phyloP scores from a whole-genome alignment of 306 rosid genomes.

The Citrullus amarus region DNA sequence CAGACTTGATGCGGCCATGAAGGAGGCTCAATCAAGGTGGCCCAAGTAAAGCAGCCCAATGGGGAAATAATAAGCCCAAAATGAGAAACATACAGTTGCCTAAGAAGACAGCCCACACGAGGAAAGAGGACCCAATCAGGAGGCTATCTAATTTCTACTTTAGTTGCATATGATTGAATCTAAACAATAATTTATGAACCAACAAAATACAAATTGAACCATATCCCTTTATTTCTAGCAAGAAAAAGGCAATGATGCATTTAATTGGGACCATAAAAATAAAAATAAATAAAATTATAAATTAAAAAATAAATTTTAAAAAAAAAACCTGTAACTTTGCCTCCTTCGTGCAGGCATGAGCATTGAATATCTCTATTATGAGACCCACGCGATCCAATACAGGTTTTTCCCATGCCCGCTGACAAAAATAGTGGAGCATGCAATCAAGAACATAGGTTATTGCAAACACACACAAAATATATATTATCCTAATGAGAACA shows the following conservation, averaged over 20 bases:
- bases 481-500: background rate
- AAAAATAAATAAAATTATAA: too few relatives aligned
- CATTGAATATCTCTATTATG: constrained; percentile 92
- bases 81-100: too few relatives aligned
- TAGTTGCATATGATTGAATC: background rate
- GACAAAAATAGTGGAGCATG: constrained; percentile 7
- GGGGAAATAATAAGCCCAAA: too few relatives aligned
- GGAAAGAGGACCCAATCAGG: too few relatives aligned
- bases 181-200: background rate
- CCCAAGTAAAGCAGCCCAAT: too few relatives aligned
- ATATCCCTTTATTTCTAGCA: background rate
- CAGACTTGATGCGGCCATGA: too few relatives aligned
- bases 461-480: background rate
- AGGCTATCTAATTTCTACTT: too few relatives aligned
- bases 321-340: constrained; percentile 64
- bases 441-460: background rate
- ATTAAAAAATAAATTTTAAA: too few relatives aligned
- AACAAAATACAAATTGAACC: background rate
- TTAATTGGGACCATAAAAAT: background rate
- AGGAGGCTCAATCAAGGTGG: too few relatives aligned
- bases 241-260: background rate
- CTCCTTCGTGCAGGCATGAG: constrained; percentile 81
- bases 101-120: too few relatives aligned
- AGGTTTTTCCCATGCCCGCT: constrained; percentile 61
- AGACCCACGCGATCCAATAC: constrained; percentile 87